A percentile compares a stretch with the other conserved stretches of the same genome.
Conservation (phyloP, 306 rosid genomes). For the Lablab purpureus region DNA sequence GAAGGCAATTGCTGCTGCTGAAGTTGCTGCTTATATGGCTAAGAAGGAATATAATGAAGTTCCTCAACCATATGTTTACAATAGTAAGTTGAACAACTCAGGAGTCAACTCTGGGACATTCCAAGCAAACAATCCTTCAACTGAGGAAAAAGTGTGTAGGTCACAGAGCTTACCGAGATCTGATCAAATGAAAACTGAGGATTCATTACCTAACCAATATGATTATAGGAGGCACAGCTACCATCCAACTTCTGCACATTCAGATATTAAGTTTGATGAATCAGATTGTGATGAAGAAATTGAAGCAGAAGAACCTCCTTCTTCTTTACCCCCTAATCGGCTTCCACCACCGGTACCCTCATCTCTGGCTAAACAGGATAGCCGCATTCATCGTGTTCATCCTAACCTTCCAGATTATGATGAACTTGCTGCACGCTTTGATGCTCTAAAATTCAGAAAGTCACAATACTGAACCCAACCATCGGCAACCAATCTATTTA, state of each 20-base stretch:
- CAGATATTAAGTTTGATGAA: conserved; percentile 84
- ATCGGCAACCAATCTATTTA: background rate
- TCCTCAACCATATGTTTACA: conserved; percentile 45
- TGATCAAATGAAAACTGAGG: conserved; percentile 46
- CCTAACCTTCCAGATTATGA: conserved; percentile 93
- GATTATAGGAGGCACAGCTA: conserved; percentile 76
- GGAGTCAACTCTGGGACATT: conserved; percentile 37
- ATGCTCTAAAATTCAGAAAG: conserved; percentile 80
- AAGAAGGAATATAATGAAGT: conserved; percentile 60
- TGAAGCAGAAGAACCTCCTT: conserved; percentile 63
- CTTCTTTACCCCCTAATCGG: conserved; percentile 61
- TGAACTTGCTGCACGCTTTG: conserved; percentile 86
- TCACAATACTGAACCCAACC: conserved; percentile 45
- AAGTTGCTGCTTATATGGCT: conserved; percentile 90
- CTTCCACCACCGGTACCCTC: conserved; percentile 71
- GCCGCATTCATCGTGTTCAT: conserved; percentile 61
- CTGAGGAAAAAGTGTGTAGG: conserved; percentile 48
- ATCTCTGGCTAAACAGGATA: conserved; percentile 48
- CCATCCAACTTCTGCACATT: conserved; percentile 61
- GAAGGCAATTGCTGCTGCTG: conserved; percentile 91
- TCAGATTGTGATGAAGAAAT: conserved; percentile 83
- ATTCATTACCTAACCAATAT: conserved; percentile 43
- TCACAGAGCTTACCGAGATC: conserved; percentile 64
- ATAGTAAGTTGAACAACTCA: conserved; percentile 30
- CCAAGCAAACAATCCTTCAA: conserved; percentile 45